Conservation (phyloP, 345 rosid species). For the sweet orange (Citrus sinensis) region DNA sequence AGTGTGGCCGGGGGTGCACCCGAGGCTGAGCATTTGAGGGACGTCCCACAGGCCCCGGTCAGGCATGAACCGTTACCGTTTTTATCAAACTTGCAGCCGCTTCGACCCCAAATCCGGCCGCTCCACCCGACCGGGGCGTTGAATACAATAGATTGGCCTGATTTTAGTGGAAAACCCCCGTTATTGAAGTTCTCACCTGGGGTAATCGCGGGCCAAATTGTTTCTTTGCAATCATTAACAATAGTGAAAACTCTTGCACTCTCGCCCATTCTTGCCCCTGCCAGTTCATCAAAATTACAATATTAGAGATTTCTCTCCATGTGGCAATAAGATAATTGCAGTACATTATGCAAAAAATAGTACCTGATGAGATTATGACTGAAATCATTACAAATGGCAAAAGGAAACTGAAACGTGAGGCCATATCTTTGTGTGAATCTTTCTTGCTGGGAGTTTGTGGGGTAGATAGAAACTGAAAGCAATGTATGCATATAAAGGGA, state of each 20-base stretch:
- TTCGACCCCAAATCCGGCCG: slow-evolving; percentile 89
- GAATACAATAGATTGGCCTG: slow-evolving; percentile 56
- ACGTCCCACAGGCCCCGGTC: slow-evolving; percentile 68
- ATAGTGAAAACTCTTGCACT: slow-evolving; percentile 66
- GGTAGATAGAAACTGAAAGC: not conserved
- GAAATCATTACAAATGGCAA: slow-evolving; percentile 28
- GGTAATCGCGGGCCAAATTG: slow-evolving; percentile 74
- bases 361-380: slow-evolving; percentile 43
- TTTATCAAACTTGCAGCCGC: slow-evolving; percentile 63
- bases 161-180: slow-evolving; percentile 54
- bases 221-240: slow-evolving; percentile 56
- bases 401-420: slow-evolving; percentile 17
- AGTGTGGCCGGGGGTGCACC: slow-evolving; percentile 75
- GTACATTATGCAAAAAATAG: not conserved
- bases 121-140: slow-evolving; percentile 69
- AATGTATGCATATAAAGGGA: slow-evolving; percentile 13
- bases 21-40: slow-evolving; percentile 55
- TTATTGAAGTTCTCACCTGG: slow-evolving; percentile 55
- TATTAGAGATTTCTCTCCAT: not conserved
- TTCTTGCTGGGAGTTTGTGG: too few relatives aligned
- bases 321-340: not conserved
- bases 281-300: not conserved
- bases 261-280: slow-evolving; percentile 41
- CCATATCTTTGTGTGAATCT: slow-evolving; percentile 25
- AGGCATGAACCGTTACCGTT: slow-evolving; percentile 63